Base-by-base conservation (phyloP, 768 basidiomycete genomes). In the Xerocomus spinulosus region DNA sequence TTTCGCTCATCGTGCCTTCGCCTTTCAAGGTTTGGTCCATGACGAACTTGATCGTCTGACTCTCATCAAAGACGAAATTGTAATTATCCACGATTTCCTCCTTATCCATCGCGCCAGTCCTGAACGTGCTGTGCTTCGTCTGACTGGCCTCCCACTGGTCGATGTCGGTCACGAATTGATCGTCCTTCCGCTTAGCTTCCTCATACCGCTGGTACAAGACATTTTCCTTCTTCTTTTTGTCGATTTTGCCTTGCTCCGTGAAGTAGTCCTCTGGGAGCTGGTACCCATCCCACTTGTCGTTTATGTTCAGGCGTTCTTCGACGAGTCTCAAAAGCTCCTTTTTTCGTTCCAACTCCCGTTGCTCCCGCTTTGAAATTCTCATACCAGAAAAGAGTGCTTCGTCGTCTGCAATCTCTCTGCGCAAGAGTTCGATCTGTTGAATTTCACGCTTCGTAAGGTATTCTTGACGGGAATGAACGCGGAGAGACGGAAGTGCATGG, bases 61-160 rank as follows among this genome's bases (percentile, higher is more conserved):
- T 89, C 67, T 98, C 96, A 66, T 99, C 96, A 60, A 99, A 97
- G 38, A 99, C 95, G 64, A 93, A 99, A 49, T 98, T 95, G 60
- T 95, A 98, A 35, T 85, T 83, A 28, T 93, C 92, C 25, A 83
- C 81, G 17, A 87, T 51, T 51, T 88, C 84, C 34, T 68, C 77
- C 67, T 90, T 92, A 68, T 99, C 96, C 82, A 94, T 65, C 2
- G 96, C 93, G 24, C 96, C 92, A 3, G 85, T 86, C 64, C 81
- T 86, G 72, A 97, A 90, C 13, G 88, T 87, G 57, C 91, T 92
- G 60, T 92, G 85, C 46, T 79, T 76, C 21, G 92, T 88, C 69
- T 99, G 96, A 68, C 81, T 79, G 38, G 85, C 85, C 69, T 99
- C 96, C 92, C 93, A 99, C 66, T 94, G 92, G 68, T 99, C 96